phyloP scores from a whole-genome alignment of 2,329 filamentous ascomycete species.

The Ascochyta viciae-villosae region DNA sequence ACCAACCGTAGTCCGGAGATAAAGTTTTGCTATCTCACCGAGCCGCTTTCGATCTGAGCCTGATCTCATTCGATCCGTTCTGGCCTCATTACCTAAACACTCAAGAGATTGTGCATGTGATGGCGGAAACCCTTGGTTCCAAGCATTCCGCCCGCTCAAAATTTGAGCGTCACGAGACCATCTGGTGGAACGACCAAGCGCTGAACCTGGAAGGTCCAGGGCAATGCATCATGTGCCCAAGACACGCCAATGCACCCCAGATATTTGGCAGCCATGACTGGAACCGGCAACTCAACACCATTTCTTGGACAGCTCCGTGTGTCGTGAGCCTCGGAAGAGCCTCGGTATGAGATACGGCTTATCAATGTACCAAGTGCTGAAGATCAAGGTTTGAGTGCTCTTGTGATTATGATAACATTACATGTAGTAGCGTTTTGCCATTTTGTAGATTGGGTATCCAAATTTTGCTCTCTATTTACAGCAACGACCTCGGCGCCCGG shows the following conservation, averaged over 20 bases:
- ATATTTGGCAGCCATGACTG: not conserved
- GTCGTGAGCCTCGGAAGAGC: not conserved
- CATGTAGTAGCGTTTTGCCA: no score
- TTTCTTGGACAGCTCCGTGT: not conserved
- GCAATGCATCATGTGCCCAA: slow-evolving; percentile 2
- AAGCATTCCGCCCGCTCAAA: slow-evolving; percentile 27
- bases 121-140: slow-evolving; percentile 32
- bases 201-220: slow-evolving; percentile 12
- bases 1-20: slow-evolving; percentile 7
- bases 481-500: no score
- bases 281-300: slow-evolving; percentile 10
- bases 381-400: no score
- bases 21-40: slow-evolving; percentile 4
- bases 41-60: slow-evolving; percentile 3
- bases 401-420: no score
- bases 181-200: slow-evolving; percentile 8
- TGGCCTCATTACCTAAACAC: slow-evolving; percentile 13
- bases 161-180: slow-evolving; percentile 9
- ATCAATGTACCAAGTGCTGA: no score
- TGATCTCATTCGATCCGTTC: slow-evolving; percentile 3
- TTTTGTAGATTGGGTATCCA: no score
- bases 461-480: no score
- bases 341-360: no score
- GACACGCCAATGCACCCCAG: slow-evolving; percentile 24
- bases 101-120: slow-evolving; percentile 5